Evolutionary conservation across 768 basidiomycete genomes (phyloP).

Genomic region (Russula compacta): DNA sequence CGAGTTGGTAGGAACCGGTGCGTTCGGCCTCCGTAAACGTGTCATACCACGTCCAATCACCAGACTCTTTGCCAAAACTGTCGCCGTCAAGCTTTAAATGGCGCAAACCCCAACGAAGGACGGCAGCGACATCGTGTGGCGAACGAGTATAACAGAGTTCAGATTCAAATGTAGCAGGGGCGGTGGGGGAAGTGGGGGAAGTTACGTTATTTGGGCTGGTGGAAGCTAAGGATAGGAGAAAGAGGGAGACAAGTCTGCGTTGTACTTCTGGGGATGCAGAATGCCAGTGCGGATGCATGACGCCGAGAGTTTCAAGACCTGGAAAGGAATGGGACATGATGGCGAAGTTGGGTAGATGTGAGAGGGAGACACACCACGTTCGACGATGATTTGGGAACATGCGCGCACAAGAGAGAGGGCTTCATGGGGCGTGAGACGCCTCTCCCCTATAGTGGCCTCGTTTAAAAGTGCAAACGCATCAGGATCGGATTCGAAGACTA

Average conservation of each 20-base stretch:
- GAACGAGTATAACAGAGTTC: constrained; percentile 58
- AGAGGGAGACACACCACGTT: constrained; percentile 42
- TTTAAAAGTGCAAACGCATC: constrained; percentile 39
- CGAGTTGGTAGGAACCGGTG: constrained; percentile 46
- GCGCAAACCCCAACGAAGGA: constrained; percentile 73
- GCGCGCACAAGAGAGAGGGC: constrained; percentile 54
- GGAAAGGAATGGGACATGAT: constrained; percentile 11
- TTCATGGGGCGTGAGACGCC: constrained; percentile 52
- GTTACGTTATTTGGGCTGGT: constrained; percentile 39
- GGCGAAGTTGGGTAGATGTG: background rate
- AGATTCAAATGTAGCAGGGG: constrained; percentile 47
- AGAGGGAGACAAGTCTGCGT: constrained; percentile 58
- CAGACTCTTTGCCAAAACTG: constrained; percentile 45
- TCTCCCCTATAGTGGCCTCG: constrained; percentile 48
- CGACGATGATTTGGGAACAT: constrained; percentile 57
- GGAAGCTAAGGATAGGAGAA: constrained; percentile 53
- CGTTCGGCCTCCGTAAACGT: constrained; percentile 55
- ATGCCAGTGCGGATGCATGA: constrained; percentile 83
- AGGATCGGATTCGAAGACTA: constrained; percentile 52
- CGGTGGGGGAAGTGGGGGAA: constrained; percentile 40
- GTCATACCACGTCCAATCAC: constrained; percentile 53
- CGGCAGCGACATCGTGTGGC: constrained; percentile 70
- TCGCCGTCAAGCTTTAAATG: constrained; percentile 56
- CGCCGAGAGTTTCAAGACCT: constrained; percentile 76
- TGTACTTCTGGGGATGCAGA: constrained; percentile 65